Conservation (phyloP, 2,329 filamentous ascomycete genomes). For the Aureobasidium uvarum region DNA sequence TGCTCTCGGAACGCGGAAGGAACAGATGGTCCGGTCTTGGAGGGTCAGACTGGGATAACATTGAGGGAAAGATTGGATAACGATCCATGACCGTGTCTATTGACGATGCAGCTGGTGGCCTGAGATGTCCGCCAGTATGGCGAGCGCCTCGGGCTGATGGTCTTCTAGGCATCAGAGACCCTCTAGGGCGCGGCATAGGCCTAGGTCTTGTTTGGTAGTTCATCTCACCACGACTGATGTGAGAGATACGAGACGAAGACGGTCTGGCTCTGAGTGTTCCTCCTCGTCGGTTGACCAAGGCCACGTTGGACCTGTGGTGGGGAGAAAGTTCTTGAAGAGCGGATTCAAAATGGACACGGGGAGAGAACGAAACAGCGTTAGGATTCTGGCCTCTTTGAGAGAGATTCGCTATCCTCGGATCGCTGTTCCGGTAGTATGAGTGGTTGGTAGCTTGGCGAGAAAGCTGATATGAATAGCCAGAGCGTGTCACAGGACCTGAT, state of each 20-base stretch:
- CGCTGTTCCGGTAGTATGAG: not conserved
- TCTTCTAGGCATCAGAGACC: slow-evolving; percentile 26
- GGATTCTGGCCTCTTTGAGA: slow-evolving; percentile 20
- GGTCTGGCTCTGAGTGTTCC: slow-evolving; percentile 18
- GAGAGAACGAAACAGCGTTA: not conserved
- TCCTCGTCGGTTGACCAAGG: slow-evolving; percentile 24
- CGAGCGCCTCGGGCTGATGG: not conserved
- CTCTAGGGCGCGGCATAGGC: slow-evolving; percentile 20
- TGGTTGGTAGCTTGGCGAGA: not conserved
- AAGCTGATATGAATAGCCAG: not conserved
- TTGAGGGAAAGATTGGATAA: slow-evolving; percentile 8
- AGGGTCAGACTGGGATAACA: not conserved
- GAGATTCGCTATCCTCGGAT: not conserved
- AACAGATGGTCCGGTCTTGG: not conserved
- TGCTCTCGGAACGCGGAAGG: not conserved
- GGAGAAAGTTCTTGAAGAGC: not conserved
- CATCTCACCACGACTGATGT: not conserved
- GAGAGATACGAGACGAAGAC: not conserved
- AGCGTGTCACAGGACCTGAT: not conserved
- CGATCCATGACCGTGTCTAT: slow-evolving; percentile 7
- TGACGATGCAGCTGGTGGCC: not conserved
- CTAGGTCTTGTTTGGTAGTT: slow-evolving; percentile 1
- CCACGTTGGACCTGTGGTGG: slow-evolving; percentile 9
- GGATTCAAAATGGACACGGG: slow-evolving; percentile 31
- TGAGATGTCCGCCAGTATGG: not conserved